Base-by-base conservation (phyloP, 768 basidiomycete species). In the Boletus rubescentipes region DNA sequence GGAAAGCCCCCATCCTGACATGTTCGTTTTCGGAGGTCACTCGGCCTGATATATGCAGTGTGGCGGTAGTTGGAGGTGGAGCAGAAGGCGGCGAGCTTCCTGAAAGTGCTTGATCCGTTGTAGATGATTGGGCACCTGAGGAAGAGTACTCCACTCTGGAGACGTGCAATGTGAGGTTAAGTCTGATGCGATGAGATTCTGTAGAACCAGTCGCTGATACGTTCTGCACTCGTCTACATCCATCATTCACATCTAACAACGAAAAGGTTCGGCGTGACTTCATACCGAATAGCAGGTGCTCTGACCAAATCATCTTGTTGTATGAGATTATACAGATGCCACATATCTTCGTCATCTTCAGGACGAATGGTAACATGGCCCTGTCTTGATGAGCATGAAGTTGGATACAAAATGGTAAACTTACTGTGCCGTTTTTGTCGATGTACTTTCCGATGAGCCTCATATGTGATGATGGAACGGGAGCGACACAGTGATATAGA, bases 311-410 rank as follows among this genome's bases (percentile, higher is more conserved):
- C 95, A 16, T 90, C 91, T 75, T 88, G 79, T 60, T 91, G 84
- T 50, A 99, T 97, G 51, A 99, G 78, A 75, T 99, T 98, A 72
- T 98, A 99, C 29, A 98, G 78, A 79, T 99, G 97, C 95, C 96
- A 99, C 89, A 99, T 97, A 71, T 99, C 97, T 73, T 99, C 97
- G 64, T 98, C 93, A 62, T 98, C 95, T 70, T 99, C 94, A 5
- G 96, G 95, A 44, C 92, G 85, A 41, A 98, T 78, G n/a, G 85
- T 92, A 57, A 97, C 90, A 81, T 94, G 84, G 16, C 96, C 96
- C 93, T 95, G 64, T 45, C 57, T 48, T 39, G 53, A 61, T 71
- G 64, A 69, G 71, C 8, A 30, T 30, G 46, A 6, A 26, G 34
- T 38, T 37, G 20, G 9, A 34, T n/a, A 21, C 10, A n/a, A 32